Conservation (phyloP, 805 yeast species). For the Metschnikowia continentalis region DNA sequence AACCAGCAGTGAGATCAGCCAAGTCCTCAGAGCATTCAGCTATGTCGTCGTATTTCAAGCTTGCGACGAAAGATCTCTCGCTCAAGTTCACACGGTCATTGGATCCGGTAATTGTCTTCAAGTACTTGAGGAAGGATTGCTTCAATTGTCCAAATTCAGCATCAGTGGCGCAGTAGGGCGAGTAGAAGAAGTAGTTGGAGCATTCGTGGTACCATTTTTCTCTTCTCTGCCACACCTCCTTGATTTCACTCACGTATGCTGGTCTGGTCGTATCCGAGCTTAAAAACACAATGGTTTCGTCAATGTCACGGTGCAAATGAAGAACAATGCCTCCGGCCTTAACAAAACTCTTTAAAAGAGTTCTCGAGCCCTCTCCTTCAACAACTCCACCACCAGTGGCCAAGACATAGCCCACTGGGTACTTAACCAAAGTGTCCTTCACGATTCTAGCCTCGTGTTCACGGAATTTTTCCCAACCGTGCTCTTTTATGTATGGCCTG, state of each 20-base stretch:
- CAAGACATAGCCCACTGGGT: conserved; percentile 54
- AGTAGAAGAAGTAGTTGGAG: conserved; percentile 71
- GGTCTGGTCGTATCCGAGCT: conserved; percentile 83
- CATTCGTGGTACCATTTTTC: conserved; percentile 75
- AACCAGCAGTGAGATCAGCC: conserved; percentile 58
- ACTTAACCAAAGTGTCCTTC: conserved; percentile 41
- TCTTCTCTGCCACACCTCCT: conserved; percentile 80
- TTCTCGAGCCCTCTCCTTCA: conserved; percentile 68
- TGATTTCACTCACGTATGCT: conserved; percentile 74
- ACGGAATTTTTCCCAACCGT: conserved; percentile 91
- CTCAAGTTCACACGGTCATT: conserved; percentile 9
- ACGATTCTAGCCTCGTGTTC: conserved; percentile 56
- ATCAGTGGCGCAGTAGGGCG: conserved; percentile 61
- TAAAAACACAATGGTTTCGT: conserved; percentile 72
- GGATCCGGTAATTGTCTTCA: conserved; percentile 59
- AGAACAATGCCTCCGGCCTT: conserved; percentile 71
- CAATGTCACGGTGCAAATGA: conserved; percentile 85
- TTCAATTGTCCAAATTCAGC: conserved; percentile 54
- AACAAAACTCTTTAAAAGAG: conserved; percentile 51
- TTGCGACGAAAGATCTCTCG: conserved; percentile 62
- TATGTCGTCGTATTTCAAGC: conserved; percentile 66
- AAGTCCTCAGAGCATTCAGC: conserved; percentile 42
- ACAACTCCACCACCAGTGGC: conserved; percentile 98
- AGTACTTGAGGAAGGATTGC: conserved; percentile 53
- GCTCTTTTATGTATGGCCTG: conserved; percentile 52